Evolutionary conservation across 2,329 filamentous ascomycete genomes (phyloP).

Genomic region (Ophiostoma sp.): DNA sequence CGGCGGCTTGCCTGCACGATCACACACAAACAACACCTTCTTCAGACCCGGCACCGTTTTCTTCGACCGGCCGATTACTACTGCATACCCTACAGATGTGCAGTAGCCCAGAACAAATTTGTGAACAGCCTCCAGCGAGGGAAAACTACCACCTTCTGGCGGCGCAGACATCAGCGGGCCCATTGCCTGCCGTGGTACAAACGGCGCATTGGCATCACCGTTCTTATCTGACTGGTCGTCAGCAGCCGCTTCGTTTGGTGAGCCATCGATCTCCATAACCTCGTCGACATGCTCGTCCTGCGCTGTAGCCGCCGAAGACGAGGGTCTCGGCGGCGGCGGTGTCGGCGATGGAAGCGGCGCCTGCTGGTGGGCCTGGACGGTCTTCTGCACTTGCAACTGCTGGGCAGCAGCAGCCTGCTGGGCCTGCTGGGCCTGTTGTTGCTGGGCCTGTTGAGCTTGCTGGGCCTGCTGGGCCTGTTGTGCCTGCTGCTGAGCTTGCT

Average conservation of each 20-base stretch:
- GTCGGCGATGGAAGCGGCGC: constrained; percentile 28
- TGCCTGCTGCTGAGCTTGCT: constrained; percentile 26
- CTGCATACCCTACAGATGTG: constrained; percentile 61
- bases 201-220: constrained; percentile 32
- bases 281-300: constrained; percentile 41
- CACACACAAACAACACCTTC: constrained; percentile 63
- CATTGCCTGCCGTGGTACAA: constrained; percentile 50
- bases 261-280: constrained; percentile 48
- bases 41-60: constrained; percentile 62
- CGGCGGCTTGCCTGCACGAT: constrained; percentile 58
- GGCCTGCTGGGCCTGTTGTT: constrained; percentile 31
- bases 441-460: constrained; percentile 27
- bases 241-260: constrained; percentile 20
- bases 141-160: constrained; percentile 58
- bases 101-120: constrained; percentile 60
- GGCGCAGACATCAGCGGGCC: constrained; percentile 57
- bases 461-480: constrained; percentile 2
- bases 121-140: constrained; percentile 59
- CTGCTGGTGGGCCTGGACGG: constrained; percentile 33
- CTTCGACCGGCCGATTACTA: constrained; percentile 62
- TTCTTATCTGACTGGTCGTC: constrained; percentile 37
- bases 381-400: constrained; percentile 34
- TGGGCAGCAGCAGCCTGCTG: constrained; percentile 31
- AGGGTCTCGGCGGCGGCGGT: constrained; percentile 25
- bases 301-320: constrained; percentile 29